Evolutionary conservation across 306 rosid species (phyloP), one percentile per base, ranked within the genome.

Genomic region (Lathyrus tuberosus): DNA sequence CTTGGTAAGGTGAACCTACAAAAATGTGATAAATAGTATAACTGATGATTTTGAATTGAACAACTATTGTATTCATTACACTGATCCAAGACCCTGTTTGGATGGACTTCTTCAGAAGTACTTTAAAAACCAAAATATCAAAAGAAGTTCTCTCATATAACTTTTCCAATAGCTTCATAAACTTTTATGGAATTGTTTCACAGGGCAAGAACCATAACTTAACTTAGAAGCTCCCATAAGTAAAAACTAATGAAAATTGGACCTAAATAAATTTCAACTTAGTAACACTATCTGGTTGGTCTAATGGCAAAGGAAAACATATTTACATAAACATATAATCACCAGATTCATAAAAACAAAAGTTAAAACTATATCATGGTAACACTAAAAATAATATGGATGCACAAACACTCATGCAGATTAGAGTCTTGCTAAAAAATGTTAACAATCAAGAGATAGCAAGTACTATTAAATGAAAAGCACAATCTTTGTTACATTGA

Each of bases 1-100:
- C 49, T 44, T 37, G 62, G 47, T 74, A 16, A 63, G 70, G 52
- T 69, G 73, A 66, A 66, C 59, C 72, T 57, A 71, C 68, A 60
- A 65, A 63, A 56, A 71, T 18, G 67, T 71, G 47, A 52, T 5
- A 31, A 64, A 76, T 30, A 30, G 35, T 30, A 30, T 30, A 30
- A 4, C 35, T 30, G 6, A 30, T 4, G 35, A 30, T 30, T 30
- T 30, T 30, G 35, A 30, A 30, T 30, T 4, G 6, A 30, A 30
- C 35, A 30, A 30, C 5, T 30, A 30, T 30, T 30, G 35, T 1
- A 30, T 30, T 30, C 35, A 30, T 30, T 30, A 30, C 35, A 30
- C 35, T 30, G 35, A 30, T 30, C 6, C 6, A 30, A 30, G 35
- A 30, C 0, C 35, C 35, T 30, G 35, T 30, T 30, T 30, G 35